These are phyloP conservation scores for Vigna unguiculata DNA, from an alignment of 306 rosid genomes.

Conservation along the genomic window DNA sequence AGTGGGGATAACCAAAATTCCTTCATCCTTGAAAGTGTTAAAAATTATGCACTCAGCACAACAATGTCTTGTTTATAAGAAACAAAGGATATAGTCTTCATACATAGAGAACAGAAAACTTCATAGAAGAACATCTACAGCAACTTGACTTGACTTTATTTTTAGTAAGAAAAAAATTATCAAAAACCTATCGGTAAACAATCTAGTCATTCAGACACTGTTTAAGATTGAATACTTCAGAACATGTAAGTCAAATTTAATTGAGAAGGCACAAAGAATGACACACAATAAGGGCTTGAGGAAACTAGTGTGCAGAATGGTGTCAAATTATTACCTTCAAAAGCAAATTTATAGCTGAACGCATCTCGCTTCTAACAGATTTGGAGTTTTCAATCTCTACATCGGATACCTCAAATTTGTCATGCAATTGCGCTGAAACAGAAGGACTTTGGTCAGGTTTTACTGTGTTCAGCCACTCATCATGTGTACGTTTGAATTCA, in stretches of 20 bases:
- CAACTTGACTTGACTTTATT: slow-evolving; percentile 5
- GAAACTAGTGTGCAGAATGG: background rate
- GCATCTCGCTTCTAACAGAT: slow-evolving; percentile 77
- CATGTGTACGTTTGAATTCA: slow-evolving; percentile 72
- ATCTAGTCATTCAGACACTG: background rate
- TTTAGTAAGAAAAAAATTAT: background rate
- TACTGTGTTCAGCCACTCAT: slow-evolving; percentile 74
- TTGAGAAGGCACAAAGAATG: background rate
- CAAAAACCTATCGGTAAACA: background rate
- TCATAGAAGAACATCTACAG: slow-evolving; percentile 4
- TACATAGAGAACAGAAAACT: background rate
- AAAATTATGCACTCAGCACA: slow-evolving; percentile 26
- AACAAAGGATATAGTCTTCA: background rate
- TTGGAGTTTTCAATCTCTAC: slow-evolving; percentile 64
- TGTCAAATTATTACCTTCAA: slow-evolving; percentile 69
- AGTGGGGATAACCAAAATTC: slow-evolving; percentile 91
- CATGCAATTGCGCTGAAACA: slow-evolving; percentile 60
- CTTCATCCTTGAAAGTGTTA: slow-evolving; percentile 74
- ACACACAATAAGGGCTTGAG: slow-evolving; percentile 21
- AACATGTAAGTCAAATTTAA: slow-evolving; percentile 24
- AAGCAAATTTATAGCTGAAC: slow-evolving; percentile 68
- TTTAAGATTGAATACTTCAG: slow-evolving; percentile 4
- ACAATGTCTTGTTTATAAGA: background rate
- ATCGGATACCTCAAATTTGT: slow-evolving; percentile 58
- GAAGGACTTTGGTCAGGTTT: slow-evolving; percentile 77